Base-by-base conservation (phyloP, 2,329 filamentous ascomycete genomes). In the Ophiostoma perfectum region DNA sequence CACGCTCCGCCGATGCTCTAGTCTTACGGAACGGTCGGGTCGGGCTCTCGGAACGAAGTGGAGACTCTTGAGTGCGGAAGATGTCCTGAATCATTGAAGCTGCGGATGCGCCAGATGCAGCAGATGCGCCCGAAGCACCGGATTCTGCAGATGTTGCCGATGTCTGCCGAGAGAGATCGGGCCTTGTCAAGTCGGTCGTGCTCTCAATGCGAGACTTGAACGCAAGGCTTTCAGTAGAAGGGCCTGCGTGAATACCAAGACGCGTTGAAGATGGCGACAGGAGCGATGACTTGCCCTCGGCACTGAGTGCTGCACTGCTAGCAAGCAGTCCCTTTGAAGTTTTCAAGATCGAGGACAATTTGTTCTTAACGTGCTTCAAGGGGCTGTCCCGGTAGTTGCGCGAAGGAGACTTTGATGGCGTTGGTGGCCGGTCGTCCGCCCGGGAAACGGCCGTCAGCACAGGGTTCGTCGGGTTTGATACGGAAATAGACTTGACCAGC, bases 351-450 rank as follows among this genome's bases (percentile, higher is more conserved):
- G 93, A 96, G 64, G 94, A 96, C 64, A 98, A 82, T 76, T 93
- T 96, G 75, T 91, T 92, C 80, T 97, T 98, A 41, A 95, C 93
- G 66, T 95, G 92, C 78, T 93, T 97, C 70, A 97, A 78, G 5
- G 92, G 92, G 69, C 90, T 94, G 72, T 96, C 93, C 7, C 83
- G 82, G 73, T 86, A 81, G 65, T 76, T 80, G 67, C 85, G 80
- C 5, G 83, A 81, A 0, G 85, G 85, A 0, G 86, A 88, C 72
- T 86, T 87, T 2, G 80, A 76, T 71, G 84, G 80, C 77, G 84
- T 79, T 77, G 83, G 73, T 16, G 85, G 75, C 8, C 71, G 73
- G 14, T 76, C 68, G 0, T 49, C 76, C 6, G 75, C 71, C 70
- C 83, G 82, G 0, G 76, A 70, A 7, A 81, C 88, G 12, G 86